A percentile compares a stretch with the other conserved stretches of the same genome.
phyloP scores from a whole-genome alignment of 371 early-diverging fungal species.

The Batkoa obscura region DNA sequence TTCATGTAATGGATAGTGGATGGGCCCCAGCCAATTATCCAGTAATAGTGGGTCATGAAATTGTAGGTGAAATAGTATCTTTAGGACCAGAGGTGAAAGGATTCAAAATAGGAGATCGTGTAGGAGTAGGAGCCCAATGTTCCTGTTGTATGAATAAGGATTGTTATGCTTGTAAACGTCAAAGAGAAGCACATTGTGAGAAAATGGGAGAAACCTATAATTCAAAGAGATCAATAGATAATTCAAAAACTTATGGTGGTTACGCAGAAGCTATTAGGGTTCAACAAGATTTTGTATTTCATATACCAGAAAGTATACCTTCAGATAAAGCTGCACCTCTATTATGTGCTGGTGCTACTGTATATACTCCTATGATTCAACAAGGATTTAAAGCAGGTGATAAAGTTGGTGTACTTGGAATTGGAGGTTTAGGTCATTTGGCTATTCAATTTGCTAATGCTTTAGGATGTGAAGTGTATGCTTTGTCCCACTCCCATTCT shows the following conservation, averaged over 20 bases:
- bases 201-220: conserved; percentile 20
- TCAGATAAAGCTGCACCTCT: conserved; percentile 16
- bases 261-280: conserved; percentile 19
- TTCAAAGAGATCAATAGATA: neutral
- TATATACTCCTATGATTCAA: conserved; percentile 33
- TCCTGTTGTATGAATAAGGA: conserved; percentile 21
- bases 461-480: conserved; percentile 39
- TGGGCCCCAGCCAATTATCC: conserved; percentile 23
- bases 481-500: conserved; percentile 26
- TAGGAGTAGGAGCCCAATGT: conserved; percentile 49
- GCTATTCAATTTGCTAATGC: conserved; percentile 40
- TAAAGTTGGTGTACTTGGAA: conserved; percentile 41
- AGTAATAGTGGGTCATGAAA: conserved; percentile 57
- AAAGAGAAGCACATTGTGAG: conserved; percentile 44
- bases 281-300: conserved; percentile 23
- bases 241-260: conserved; percentile 20
- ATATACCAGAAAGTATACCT: conserved; percentile 26
- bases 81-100: conserved; percentile 24
- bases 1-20: conserved; percentile 38
- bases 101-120: conserved; percentile 46
- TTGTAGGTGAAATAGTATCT: conserved; percentile 39
- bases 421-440: conserved; percentile 56
- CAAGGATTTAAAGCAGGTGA: conserved; percentile 27
- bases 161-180: conserved; percentile 41
- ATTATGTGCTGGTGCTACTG: conserved; percentile 58